Evolutionary conservation across 148 eudicot genomes (phyloP).

Genomic region (Cornus florida): DNA sequence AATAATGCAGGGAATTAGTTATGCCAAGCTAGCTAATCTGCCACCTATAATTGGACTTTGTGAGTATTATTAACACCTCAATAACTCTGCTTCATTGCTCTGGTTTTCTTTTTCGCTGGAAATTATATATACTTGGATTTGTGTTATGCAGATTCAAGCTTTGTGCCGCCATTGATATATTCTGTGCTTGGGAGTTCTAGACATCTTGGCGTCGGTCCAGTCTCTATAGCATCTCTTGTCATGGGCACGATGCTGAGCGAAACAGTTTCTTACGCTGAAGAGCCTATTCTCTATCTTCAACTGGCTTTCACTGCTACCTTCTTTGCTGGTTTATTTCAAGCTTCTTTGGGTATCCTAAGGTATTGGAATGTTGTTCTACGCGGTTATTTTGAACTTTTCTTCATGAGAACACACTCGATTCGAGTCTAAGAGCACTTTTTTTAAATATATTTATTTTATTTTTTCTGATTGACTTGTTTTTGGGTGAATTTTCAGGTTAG

Average conservation of each 20-base stretch:
- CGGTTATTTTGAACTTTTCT: no score
- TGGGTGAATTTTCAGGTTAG: slow-evolving; percentile 55
- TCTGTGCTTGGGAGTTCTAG: slow-evolving; percentile 66
- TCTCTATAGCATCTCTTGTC: slow-evolving; percentile 68
- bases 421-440: no score
- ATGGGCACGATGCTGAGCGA: slow-evolving; percentile 78
- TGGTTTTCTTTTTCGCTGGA: background rate
- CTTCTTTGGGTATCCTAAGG: slow-evolving; percentile 64
- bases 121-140: background rate
- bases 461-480: background rate
- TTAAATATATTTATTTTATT: no score
- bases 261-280: slow-evolving; percentile 34
- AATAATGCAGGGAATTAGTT: slow-evolving; percentile 80
- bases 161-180: slow-evolving; percentile 72
- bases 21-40: slow-evolving; percentile 94
- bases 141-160: slow-evolving; percentile 57
- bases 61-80: slow-evolving; percentile 33
- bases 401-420: no score
- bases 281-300: slow-evolving; percentile 54
- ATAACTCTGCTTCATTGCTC: background rate
- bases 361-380: slow-evolving; percentile 10
- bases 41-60: slow-evolving; percentile 95
- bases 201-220: slow-evolving; percentile 70
- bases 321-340: slow-evolving; percentile 66
- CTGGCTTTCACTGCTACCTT: slow-evolving; percentile 71